These are phyloP conservation scores for Lolium rigidum DNA, from an alignment of 176 grass and related monocot genomes.

Conservation along the genomic window DNA sequence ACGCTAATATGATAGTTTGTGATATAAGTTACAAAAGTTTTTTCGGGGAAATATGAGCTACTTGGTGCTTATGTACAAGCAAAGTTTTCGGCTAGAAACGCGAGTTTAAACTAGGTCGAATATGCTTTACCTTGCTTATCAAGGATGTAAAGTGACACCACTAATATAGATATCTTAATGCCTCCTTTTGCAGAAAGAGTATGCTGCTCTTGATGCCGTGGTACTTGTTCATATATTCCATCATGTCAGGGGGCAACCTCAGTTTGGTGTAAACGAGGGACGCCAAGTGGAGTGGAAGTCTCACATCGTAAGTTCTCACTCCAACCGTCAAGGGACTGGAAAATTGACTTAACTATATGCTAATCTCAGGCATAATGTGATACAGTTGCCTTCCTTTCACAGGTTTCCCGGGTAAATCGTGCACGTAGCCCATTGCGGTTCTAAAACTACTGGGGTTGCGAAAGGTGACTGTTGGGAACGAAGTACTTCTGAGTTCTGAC, in stretches of 20 bases:
- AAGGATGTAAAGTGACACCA: not conserved
- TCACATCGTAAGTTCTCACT: constrained; percentile 69
- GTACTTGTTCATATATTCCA: constrained; percentile 94
- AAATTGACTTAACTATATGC: not conserved
- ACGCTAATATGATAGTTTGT: constrained; percentile 11
- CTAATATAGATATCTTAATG: not conserved
- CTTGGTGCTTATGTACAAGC: not conserved
- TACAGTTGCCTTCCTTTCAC: not conserved
- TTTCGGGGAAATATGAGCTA: not conserved
- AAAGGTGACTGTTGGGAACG: not conserved
- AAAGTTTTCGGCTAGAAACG: not conserved
- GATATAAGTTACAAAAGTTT: not conserved
- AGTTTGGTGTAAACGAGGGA: constrained; percentile 60
- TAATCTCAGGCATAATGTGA: constrained; percentile 3
- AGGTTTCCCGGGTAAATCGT: constrained; percentile 58
- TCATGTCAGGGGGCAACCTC: constrained; percentile 64
- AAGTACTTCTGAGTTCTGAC: not conserved
- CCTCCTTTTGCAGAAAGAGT: constrained; percentile 74
- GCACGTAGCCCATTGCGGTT: constrained; percentile 17
- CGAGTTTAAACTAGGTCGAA: constrained; percentile 3
- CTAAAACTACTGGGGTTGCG: constrained; percentile 19
- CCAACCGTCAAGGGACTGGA: not conserved
- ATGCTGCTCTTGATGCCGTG: constrained; percentile 89
- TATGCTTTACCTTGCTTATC: constrained; percentile 1
- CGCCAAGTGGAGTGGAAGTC: constrained; percentile 85